Base-by-base conservation (phyloP, 805 yeast species). In the Pichia phayaonensis region DNA sequence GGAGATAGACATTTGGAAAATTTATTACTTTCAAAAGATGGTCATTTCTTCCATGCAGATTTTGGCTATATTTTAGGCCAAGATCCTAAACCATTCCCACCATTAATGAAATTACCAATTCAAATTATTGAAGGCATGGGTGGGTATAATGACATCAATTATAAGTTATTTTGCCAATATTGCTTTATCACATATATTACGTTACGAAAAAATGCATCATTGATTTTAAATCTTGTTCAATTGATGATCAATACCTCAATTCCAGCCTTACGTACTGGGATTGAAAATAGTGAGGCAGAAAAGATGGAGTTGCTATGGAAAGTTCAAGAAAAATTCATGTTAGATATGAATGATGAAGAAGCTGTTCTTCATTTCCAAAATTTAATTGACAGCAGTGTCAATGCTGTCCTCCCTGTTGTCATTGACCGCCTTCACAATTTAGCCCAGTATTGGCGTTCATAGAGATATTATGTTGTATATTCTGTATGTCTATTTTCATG, bases 41-140 rank as follows among this genome's bases (percentile, higher is more conserved):
- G 95, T 2, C 87, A 82, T 59, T 94, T 94, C 64, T 92, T 95
- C 79, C 99, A 94, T 68, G 97, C 96, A 1, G 99, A 94, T 68
- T 94, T 88, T 66, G 99, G 99, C 1, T 94, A 94, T 61, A 92
- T 94, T 46, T 71, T 94, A 49, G 99, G 99, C 0, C 83, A 90
- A 48, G 99, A 94, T 65, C 99, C 99, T 2, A 94, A 94, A 65
- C 98, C 98, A 15, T 94, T 94, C 69, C 98, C 99, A 15, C 99
- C 99, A 1, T 74, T 92, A 69, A 94, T 94, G 97, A 94, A 94
- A 62, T 71, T 94, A 39, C 99, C 99, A 0, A 94, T 94, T 41
- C 99, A 94, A 67, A 85, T 94, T 18, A 86, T 94, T 41, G 99
- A 94, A 57, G 98, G 97, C 0, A 94, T 94, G 89, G 99, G 99